phyloP scores from a whole-genome alignment of 495 filamentous ascomycete species.

The Talaromyces stipitatus region DNA sequence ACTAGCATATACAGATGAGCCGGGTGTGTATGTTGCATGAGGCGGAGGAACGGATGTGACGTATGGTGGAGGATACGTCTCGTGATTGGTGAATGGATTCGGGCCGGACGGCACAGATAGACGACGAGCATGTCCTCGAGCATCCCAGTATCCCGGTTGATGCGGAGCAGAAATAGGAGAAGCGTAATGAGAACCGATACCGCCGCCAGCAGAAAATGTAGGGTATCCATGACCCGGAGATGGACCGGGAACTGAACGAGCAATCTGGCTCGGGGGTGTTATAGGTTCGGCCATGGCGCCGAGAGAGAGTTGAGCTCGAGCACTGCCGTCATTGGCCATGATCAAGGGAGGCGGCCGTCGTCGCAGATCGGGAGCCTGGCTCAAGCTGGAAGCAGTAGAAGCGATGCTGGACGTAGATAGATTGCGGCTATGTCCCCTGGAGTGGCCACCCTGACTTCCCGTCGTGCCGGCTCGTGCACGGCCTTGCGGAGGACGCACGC shows the following conservation, averaged over 20 bases:
- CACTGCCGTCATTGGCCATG: conserved; percentile 63
- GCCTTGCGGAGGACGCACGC: conserved; percentile 63
- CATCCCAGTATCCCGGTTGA: conserved; percentile 59
- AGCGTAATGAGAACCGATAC: conserved; percentile 64
- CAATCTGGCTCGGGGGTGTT: conserved; percentile 40
- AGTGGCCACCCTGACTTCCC: conserved; percentile 56
- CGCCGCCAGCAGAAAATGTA: conserved; percentile 63
- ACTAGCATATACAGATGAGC: conserved; percentile 56
- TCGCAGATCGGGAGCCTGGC: conserved; percentile 50
- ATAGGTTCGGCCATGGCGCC: conserved; percentile 49
- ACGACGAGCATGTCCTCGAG: conserved; percentile 62
- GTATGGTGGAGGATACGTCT: conserved; percentile 48
- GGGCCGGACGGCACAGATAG: conserved; percentile 72
- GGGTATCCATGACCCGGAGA: conserved; percentile 48
- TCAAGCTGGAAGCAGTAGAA: conserved; percentile 66
- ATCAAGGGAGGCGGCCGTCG: conserved; percentile 75
- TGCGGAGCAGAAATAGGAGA: conserved; percentile 64
- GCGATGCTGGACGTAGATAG: conserved; percentile 79
- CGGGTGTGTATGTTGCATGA: conserved; percentile 46
- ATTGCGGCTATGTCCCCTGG: conserved; percentile 73
- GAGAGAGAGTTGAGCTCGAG: conserved; percentile 51
- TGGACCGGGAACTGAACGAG: conserved; percentile 35
- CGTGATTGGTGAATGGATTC: conserved; percentile 66
- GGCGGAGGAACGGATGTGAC: conserved; percentile 44
- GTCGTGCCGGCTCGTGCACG: conserved; percentile 70